Evolutionary conservation across 345 rosid species (phyloP), one percentile per base, ranked within the genome.

Genomic region (Eutrema japonicum): DNA sequence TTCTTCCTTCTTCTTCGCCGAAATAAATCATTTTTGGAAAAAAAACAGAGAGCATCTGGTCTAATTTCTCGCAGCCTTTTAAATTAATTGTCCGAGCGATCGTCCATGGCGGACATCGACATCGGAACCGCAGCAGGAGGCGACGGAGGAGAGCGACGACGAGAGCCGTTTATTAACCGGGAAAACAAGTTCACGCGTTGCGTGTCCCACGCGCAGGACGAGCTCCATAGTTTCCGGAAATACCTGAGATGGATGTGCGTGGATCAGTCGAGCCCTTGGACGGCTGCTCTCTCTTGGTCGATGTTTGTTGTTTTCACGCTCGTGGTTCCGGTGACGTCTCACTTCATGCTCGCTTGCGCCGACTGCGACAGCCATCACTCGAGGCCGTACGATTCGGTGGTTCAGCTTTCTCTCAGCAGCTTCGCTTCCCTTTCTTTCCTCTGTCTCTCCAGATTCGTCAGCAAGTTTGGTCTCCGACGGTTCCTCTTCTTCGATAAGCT

Each of bases 401-500:
- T 95, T n/a, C 98, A 95, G 82, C 68, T 95, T 56, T 92, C 98
- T 7, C 79, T 95, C 13, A 90, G 92, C 81, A 69, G 85, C 68
- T 64, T 88, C 12, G 89, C 97, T 7, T 59, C 91, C 5, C 74
- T 95, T 30, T 88, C 97, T 38, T 92, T 92, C 37, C 58, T 92
- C 4, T 88, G 92, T 50, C 76, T 92, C 61, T 83, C 99, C 4
- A 30, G 76, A 55, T 95, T 92, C 49, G 77, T 88, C 12, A 82
- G 80, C 76, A 84, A 77, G 73, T 92, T 75, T 54, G 99, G 97
- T 29, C 73, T 92, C 7, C 61, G 91, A 30, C 68, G 97, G 65
- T 95, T 95, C 74, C 79, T 95, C 66, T 95, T 95, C 84, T 82
- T 95, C 45, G 99, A 95, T 55, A 92, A 92, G 83, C 99, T 95